Conservation (phyloP, 345 rosid genomes). For the thale cress (Arabidopsis thaliana) region TAIR10.1 NC_003076.8:13638001-13638500, state of each 20-base stretch:
- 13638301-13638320: too few species aligned
- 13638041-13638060: constrained; percentile 54
- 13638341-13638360: too few species aligned
- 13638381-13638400: too few species aligned
- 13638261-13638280: neutral
- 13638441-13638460: too few species aligned
- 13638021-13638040: constrained; percentile 52
- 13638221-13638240: neutral
- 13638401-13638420: too few species aligned
- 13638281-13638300: too few species aligned
- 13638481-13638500: too few species aligned
- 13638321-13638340: too few species aligned
- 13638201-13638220: neutral
- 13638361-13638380: too few species aligned
- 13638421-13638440: too few species aligned
- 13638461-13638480: too few species aligned
- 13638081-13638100: neutral
- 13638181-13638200: neutral
- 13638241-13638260: neutral
- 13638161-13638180: neutral
- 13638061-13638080: constrained; percentile 44
- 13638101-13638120: constrained; percentile 2
- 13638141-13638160: neutral
- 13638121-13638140: neutral
- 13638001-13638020: constrained; percentile 79